phyloP scores from a whole-genome alignment of 805 yeast genomes.

The Sugiyamaella marilandica region DNA sequence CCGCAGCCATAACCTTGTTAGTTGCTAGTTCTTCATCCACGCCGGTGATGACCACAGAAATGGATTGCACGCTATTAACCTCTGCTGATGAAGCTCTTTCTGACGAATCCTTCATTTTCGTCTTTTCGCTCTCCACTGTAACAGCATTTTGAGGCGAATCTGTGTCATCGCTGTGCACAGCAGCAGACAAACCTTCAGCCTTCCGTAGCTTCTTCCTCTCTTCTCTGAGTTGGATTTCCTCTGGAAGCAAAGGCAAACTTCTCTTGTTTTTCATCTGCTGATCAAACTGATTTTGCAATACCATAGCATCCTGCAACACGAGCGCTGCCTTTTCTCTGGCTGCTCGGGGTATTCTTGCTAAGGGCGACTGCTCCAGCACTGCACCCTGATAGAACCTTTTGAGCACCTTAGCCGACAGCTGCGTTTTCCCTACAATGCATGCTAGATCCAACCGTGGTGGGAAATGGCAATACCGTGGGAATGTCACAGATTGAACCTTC shows the following conservation, averaged over 20 bases:
- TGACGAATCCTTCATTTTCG: background rate
- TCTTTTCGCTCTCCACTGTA: background rate
- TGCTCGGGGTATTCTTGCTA: constrained; percentile 24
- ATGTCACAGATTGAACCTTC: constrained; percentile 45
- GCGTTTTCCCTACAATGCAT: constrained; percentile 50
- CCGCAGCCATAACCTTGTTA: constrained; percentile 26
- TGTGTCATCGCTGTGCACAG: background rate
- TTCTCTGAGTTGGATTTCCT: constrained; percentile 34
- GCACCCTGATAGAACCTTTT: constrained; percentile 33
- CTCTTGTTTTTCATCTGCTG: constrained; percentile 44
- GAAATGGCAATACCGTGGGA: constrained; percentile 45
- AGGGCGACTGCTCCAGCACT: constrained; percentile 6
- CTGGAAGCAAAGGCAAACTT: constrained; percentile 36
- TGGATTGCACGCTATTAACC: constrained; percentile 8
- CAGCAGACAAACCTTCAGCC: background rate
- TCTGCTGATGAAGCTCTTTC: background rate
- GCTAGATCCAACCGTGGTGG: constrained; percentile 41
- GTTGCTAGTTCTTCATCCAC: constrained; percentile 22
- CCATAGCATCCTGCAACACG: constrained; percentile 64
- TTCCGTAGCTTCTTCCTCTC: constrained; percentile 20
- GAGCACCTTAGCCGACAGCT: constrained; percentile 41
- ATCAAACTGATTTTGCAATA: constrained; percentile 60
- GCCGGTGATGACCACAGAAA: constrained; percentile 26
- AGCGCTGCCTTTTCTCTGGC: constrained; percentile 66
- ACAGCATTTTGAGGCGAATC: background rate